phyloP scores from a whole-genome alignment of 495 filamentous ascomycete species.

The Neurospora sp. region DNA sequence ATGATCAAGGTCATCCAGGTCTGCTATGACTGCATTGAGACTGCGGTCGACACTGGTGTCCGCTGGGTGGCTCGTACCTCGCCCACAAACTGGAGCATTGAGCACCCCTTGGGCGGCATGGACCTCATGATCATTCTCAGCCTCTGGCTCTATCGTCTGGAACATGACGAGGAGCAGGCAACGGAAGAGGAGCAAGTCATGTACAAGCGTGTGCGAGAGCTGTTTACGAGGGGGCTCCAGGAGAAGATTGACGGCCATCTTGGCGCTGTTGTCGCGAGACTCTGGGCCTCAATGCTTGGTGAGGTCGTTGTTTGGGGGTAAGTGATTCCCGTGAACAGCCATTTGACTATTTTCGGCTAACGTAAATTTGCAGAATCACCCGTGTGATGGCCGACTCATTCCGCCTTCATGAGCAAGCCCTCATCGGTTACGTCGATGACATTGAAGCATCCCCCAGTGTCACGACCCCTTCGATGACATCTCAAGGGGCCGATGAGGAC shows the following conservation, averaged over 20 bases:
- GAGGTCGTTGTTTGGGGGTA: conserved; percentile 97
- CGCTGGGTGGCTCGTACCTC: conserved; percentile 96
- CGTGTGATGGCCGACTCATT: conserved; percentile 97
- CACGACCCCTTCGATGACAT: conserved; percentile 52
- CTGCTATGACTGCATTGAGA: conserved; percentile 97
- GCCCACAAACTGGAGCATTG: conserved; percentile 97
- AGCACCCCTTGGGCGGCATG: conserved; percentile 92
- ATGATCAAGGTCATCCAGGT: conserved; percentile 98
- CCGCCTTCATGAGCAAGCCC: conserved; percentile 89
- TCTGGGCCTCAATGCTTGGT: conserved; percentile 97
- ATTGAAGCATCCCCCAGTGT: conserved; percentile 45
- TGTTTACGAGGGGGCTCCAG: conserved; percentile 83
- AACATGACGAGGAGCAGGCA: conserved; percentile 94
- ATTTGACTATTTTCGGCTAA: conserved; percentile 33
- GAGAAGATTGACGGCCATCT: conserved; percentile 62
- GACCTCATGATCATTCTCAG: conserved; percentile 98
- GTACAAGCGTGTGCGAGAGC: conserved; percentile 88
- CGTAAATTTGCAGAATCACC: conserved; percentile 59
- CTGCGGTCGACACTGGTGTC: conserved; percentile 86
- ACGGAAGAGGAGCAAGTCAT: conserved; percentile 85
- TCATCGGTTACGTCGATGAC: conserved; percentile 86
- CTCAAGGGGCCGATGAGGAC: conserved; percentile 49
- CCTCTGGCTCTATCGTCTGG: conserved; percentile 95
- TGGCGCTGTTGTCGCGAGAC: conserved; percentile 83
- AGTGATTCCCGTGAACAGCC: conserved; percentile 21